Evolutionary conservation across 129 eudicot genomes (phyloP).

Genomic region (Helianthus annuus): DNA sequence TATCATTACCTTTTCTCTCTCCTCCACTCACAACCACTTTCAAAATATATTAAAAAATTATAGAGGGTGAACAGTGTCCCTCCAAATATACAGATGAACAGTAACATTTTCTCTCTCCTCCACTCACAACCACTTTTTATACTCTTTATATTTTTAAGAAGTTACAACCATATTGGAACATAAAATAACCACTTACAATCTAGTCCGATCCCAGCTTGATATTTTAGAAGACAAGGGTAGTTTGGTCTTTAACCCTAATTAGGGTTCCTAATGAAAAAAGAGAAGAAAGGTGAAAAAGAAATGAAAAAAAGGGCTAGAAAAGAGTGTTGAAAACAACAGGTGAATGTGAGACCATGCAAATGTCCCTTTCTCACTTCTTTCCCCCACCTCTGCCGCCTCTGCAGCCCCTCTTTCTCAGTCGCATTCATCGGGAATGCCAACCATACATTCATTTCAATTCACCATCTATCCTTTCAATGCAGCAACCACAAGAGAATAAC

Average conservation of each 20-base stretch:
- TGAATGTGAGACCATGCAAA: conserved; percentile 88
- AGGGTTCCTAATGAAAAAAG: conserved; percentile 1
- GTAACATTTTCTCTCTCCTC: too few relatives aligned
- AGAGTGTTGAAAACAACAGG: conserved; percentile 64
- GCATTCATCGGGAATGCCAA: conserved; percentile 62
- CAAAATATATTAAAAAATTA: too few relatives aligned
- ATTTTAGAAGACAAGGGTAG: not conserved
- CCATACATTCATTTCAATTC: conserved; percentile 27
- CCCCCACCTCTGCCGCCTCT: conserved; percentile 97
- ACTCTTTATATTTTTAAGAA: too few relatives aligned
- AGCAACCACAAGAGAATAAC: conserved; percentile 18
- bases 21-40: too few relatives aligned
- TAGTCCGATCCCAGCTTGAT: not conserved
- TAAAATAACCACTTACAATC: too few relatives aligned
- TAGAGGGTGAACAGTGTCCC: too few relatives aligned
- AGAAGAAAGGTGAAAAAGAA: not conserved
- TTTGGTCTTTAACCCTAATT: conserved; percentile 1
- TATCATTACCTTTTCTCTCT: too few relatives aligned
- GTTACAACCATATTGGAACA: too few relatives aligned
- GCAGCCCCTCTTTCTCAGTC: conserved; percentile 31
- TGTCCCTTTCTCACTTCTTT: conserved; percentile 64
- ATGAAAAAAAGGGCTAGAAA: not conserved
- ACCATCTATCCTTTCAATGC: conserved; percentile 6
- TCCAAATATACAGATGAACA: too few relatives aligned
- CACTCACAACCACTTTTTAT: too few relatives aligned